Evolutionary conservation across 2,329 filamentous ascomycete genomes (phyloP), one percentile per base, ranked within the genome.

Genomic region (Coniella vitis): DNA sequence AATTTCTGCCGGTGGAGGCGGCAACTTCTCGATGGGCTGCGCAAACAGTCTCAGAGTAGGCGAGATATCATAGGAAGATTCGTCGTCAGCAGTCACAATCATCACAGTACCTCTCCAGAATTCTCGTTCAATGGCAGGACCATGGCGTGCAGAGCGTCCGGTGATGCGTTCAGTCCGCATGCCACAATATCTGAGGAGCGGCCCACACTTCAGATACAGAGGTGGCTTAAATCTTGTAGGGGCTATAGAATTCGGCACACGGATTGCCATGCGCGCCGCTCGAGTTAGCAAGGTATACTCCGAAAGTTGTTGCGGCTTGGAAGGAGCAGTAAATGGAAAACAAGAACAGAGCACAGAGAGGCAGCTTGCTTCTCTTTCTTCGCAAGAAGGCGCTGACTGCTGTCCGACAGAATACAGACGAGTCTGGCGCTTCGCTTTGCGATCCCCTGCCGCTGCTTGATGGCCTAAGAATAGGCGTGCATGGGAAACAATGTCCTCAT

Each of bases 41-140:
- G 85, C 82, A 63, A 97, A 98, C 4, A 98, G 67, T 38, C 90
- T 79, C 55, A 98, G 70, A 0, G 78, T 87, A 4, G 93, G 93
- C 0, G 78, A 78, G 41, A 88, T 83, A 38, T 83, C 79, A 61
- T 96, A 95, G 1, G 85, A 86, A 2, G 91, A 97, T 36, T 85
- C 79, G 2, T 80, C 76, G 61, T 98, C 91, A 45, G 83, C 77
- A 0, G 93, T 97, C 19, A 98, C 90, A 58, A 98, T 95, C 88
- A 98, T 90, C 49, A 97, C 77, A 52, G 83, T 94, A 4, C 93
- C 93, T 63, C 90, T 81, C 93, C 93, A 98, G 17, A 91, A 82
- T 58, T 95, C 88, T 45, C 81, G 78, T 38, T 88, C 83, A 0
- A 61, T 47, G 12, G 61, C 49, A 2, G 60, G 56, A 55, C 61